These are phyloP conservation scores for Pezicula neosporulosa DNA, from an alignment of 2,329 filamentous ascomycete genomes.

Conservation along the genomic window DNA sequence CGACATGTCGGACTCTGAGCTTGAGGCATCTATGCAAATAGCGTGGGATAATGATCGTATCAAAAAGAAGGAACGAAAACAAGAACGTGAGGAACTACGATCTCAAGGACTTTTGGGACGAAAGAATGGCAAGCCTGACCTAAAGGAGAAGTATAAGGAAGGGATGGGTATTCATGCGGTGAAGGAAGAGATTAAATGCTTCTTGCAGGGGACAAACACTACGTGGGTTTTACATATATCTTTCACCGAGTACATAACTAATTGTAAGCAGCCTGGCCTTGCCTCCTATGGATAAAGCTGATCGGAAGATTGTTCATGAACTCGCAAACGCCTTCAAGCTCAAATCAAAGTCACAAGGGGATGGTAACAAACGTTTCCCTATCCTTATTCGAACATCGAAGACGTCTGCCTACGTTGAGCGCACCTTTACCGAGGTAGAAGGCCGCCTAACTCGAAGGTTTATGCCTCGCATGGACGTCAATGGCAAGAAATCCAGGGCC, in stretches of 20 bases:
- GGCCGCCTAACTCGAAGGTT: conserved; percentile 48
- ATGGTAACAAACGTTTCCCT: conserved; percentile 69
- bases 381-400: conserved; percentile 70
- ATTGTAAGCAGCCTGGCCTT: conserved; percentile 58
- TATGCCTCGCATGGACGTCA: conserved; percentile 49
- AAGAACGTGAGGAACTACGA: conserved; percentile 66
- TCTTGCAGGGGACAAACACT: conserved; percentile 60
- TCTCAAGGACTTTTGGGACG: conserved; percentile 63
- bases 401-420: conserved; percentile 59
- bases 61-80: conserved; percentile 69
- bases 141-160: conserved; percentile 67
- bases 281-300: conserved; percentile 78
- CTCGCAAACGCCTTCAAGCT: conserved; percentile 72
- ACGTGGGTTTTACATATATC: conserved; percentile 46
- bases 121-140: conserved; percentile 44
- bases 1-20: conserved; percentile 62
- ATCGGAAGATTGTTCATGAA: conserved; percentile 77
- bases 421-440: conserved; percentile 46
- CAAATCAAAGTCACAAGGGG: conserved; percentile 80
- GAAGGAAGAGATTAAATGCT: conserved; percentile 67
- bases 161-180: conserved; percentile 72
- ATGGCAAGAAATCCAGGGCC: conserved; percentile 25
- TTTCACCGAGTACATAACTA: conserved; percentile 3
- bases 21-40: conserved; percentile 55
- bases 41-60: conserved; percentile 65